Conservation (phyloP, 352 stramenopile genomes). For the Phytophthora syringae region DNA sequence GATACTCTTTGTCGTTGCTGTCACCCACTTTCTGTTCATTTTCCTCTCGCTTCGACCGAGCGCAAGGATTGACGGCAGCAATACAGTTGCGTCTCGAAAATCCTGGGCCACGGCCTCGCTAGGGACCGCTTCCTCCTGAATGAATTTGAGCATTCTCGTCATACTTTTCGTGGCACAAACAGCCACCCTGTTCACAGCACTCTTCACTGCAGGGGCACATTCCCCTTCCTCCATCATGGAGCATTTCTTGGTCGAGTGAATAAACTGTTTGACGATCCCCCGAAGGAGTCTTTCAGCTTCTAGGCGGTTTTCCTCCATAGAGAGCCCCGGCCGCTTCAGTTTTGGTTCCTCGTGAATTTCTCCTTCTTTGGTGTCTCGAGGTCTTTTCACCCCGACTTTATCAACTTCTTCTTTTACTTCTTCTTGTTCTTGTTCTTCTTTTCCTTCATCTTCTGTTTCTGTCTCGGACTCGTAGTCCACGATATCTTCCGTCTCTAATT, state of each 20-base stretch:
- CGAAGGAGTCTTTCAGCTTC: too few species aligned
- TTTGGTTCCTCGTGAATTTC: background rate
- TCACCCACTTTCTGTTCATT: background rate
- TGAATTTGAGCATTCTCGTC: background rate
- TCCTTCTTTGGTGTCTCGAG: constrained; percentile 1
- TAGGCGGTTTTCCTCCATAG: background rate
- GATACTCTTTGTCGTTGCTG: background rate
- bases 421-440: background rate
- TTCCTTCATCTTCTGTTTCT: constrained; percentile 16
- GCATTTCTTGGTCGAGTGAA: background rate
- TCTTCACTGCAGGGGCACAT: background rate
- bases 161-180: background rate
- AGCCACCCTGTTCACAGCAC: background rate
- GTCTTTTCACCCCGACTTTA: constrained; percentile 1
- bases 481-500: constrained; percentile 12
- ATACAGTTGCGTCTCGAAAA: constrained; percentile 2
- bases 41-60: background rate
- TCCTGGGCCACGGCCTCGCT: background rate
- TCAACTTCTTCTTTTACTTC: background rate
- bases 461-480: constrained; percentile 16
- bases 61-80: background rate
- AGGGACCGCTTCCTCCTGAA: background rate
- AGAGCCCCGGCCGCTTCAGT: background rate
- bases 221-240: background rate
- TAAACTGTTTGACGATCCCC: background rate